Conservation (phyloP, 108 stramenopile genomes). For the Nannochloropsis salina region DNA sequence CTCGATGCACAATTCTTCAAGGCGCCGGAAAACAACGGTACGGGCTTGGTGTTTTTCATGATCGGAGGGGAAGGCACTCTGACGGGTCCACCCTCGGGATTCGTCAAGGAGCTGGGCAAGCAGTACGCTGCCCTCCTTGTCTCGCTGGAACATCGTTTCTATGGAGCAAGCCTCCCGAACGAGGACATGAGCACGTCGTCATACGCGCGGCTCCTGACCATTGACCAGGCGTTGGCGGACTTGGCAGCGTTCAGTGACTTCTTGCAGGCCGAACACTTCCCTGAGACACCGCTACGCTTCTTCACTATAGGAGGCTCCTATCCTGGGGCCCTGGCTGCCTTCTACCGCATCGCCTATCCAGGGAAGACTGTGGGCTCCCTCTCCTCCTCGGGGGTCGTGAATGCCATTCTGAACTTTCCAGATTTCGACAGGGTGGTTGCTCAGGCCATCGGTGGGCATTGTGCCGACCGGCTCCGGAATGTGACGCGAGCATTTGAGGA, state of each 20-base stretch:
- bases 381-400: conserved; percentile 35
- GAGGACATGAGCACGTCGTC: conserved; percentile 21
- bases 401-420: conserved; percentile 28
- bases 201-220: conserved; percentile 22
- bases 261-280: not conserved
- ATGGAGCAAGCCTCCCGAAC: conserved; percentile 39
- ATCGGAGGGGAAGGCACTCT: conserved; percentile 36
- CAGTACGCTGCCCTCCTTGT: conserved; percentile 22
- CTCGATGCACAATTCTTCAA: conserved; percentile 5
- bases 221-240: conserved; percentile 37
- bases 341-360: conserved; percentile 27
- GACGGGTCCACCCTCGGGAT: conserved; percentile 22
- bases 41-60: conserved; percentile 17
- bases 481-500: conserved; percentile 28
- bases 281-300: not conserved
- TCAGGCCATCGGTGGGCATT: conserved; percentile 19
- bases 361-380: conserved; percentile 23
- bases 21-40: not conserved
- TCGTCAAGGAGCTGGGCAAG: conserved; percentile 27
- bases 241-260: conserved; percentile 29
- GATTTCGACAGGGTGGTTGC: conserved; percentile 38
- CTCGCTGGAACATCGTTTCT: conserved; percentile 46
- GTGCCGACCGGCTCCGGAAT: conserved; percentile 14
- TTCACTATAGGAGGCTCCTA: conserved; percentile 38
- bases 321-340: conserved; percentile 35